Base-by-base conservation (phyloP, 257 asterid species). In the Phtheirospermum japonicum region DNA sequence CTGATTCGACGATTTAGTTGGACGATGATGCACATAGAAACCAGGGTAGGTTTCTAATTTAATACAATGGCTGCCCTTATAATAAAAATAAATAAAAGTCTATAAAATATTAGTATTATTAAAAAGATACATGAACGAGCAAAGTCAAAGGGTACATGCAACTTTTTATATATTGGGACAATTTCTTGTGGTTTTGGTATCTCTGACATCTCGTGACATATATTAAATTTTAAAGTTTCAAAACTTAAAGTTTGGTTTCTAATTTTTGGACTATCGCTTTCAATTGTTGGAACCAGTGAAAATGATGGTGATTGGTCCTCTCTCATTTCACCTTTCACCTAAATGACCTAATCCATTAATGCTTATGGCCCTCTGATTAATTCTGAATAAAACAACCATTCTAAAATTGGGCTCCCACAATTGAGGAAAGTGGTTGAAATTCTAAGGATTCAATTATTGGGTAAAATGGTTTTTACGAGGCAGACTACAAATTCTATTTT, bases 171-270 rank as follows among this genome's bases (percentile, higher is more conserved):
- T 60, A 65, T 65, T 42, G 61, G 59, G 76, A 72, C 76, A 71
- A 73, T 76, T 61, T 73, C 76, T 76, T 73, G 81, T 83, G 92
- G 92, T 78, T 86, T 81, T 68, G 87, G 83, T 81, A 65, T 46
- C 73, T 77, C 76, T 82, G 66, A 77, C 80, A 67, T 76, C 81
- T 82, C 84, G 83, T 80, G 85, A 82, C 67, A 17, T 63, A 42
- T 57, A 53, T 77, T 14, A 71, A 74, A n/a, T 56, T 67, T 43
- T 60, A 61, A 71, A 40, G n/a, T n/a, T 13, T 59, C 17, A 55
- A 30, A 39, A 17, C 10, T 46, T 46, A 54, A 68, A 64, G 45
- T 68, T 71, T 75, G 78, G 81, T 67, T 68, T 69, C 63, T 57
- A 48, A 45, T 45, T 10, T 69, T 64, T 73, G 72, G 79, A 77